These are phyloP conservation scores for Lipomyces yamanashiensis DNA, from an alignment of 805 yeast species.

Conservation along the genomic window DNA sequence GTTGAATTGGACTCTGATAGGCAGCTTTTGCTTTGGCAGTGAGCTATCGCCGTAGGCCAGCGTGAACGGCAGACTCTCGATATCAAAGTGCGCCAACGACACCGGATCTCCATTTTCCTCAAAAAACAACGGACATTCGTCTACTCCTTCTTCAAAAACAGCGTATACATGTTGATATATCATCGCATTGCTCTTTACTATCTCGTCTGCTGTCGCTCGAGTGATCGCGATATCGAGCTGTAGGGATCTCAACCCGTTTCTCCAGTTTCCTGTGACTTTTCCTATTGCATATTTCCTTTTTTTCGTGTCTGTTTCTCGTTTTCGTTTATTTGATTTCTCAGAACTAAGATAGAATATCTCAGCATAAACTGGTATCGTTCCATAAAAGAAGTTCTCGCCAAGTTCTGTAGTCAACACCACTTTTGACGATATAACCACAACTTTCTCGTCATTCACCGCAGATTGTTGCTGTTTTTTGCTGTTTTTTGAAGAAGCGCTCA, in stretches of 20 bases:
- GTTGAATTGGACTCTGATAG: background rate
- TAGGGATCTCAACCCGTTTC: constrained; percentile 23
- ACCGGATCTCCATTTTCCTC: background rate
- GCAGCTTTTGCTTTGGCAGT: background rate
- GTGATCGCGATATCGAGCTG: constrained; percentile 22
- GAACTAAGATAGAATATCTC: background rate
- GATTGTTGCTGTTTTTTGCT: background rate
- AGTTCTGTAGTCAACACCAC: constrained; percentile 49
- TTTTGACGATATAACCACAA: constrained; percentile 41
- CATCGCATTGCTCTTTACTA: background rate
- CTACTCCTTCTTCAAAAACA: background rate
- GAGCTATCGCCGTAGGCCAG: background rate
- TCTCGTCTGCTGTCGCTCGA: background rate
- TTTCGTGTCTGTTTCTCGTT: background rate
- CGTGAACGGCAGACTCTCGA: constrained; percentile 16
- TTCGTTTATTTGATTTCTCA: background rate
- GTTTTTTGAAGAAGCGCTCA: background rate
- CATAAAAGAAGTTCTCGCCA: constrained; percentile 50
- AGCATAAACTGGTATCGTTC: constrained; percentile 29
- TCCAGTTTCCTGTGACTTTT: constrained; percentile 11
- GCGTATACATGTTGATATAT: background rate
- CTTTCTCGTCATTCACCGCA: constrained; percentile 9
- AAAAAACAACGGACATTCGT: constrained; percentile 7
- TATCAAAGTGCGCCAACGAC: background rate
- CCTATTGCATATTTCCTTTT: background rate